Evolutionary conservation across 306 rosid species (phyloP).

Genomic region (Echinosophora koreensis): DNA sequence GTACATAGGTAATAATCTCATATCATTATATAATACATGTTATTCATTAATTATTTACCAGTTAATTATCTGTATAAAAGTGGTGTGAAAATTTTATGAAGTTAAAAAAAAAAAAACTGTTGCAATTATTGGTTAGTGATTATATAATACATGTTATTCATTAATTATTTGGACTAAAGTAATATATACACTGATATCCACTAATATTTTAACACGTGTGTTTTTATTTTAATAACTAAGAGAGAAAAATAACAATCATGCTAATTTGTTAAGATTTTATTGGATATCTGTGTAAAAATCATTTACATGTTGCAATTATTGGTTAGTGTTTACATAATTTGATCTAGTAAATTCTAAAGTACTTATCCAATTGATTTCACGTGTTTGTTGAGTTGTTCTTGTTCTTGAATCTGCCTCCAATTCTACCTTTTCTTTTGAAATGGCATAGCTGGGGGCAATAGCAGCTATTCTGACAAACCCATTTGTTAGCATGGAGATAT

Average conservation of each 20-base stretch:
- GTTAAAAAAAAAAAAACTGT: neutral
- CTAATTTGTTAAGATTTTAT: too few relatives aligned
- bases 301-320: neutral
- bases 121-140: constrained; percentile 1
- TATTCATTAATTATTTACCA: too few relatives aligned
- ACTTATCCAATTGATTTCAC: neutral
- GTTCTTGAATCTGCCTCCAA: constrained; percentile 15
- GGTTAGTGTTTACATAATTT: constrained; percentile 27
- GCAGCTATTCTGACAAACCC: constrained; percentile 39
- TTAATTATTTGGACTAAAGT: too few relatives aligned
- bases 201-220: too few relatives aligned
- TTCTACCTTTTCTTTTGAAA: constrained; percentile 27
- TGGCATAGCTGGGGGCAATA: constrained; percentile 41
- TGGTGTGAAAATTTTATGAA: neutral
- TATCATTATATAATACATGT: too few relatives aligned
- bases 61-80: neutral
- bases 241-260: too few relatives aligned
- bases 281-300: too few relatives aligned
- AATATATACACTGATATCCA: too few relatives aligned
- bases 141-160: neutral
- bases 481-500: constrained; percentile 36
- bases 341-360: neutral
- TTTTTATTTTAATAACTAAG: too few relatives aligned
- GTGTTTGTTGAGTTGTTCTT: constrained; percentile 4
- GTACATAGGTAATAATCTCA: too few relatives aligned